Base-by-base conservation (phyloP, 768 basidiomycete species). In the Suillus alpinus region DNA sequence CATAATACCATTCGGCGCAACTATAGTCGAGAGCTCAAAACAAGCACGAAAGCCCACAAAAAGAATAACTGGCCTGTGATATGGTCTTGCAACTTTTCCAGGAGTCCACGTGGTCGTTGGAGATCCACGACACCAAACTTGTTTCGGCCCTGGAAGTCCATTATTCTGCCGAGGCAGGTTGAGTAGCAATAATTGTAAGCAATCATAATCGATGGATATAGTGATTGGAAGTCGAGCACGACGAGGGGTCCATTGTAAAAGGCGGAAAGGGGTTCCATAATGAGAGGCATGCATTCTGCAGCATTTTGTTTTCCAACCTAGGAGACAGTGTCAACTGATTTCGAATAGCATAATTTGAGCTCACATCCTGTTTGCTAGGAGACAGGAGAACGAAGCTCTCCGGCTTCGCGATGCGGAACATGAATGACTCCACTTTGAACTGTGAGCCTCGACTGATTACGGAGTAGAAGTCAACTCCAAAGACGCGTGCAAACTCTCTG, bases 191-290 rank as follows among this genome's bases (percentile, higher is more conserved):
- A 94, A 72, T 98, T 98, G 76, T 99, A 95, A 6, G 95, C 96
- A 66, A 98, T 96, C 96, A 98, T 98, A 62, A 98, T 80, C 0
- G 95, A 97, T 0, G 97, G 97, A 71, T 99, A 99, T 29, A 99
- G 81, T 2, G 91, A 94, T 67, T 97, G 94, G 71, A 98, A 99
- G 72, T 99, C 97, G 59, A 99, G 80, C 0, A 99, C 95, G 39
- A 98, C 77, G 13, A 99, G 80, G 4, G 97, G 97, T 65, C 91
- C 91, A 44, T 86, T 91, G 74, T 98, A 99, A 69, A 94, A 96
- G 2, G 91, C 92, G 0, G 95, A 96, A 43, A 86, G 77, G 0
- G 96, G 97, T 68, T 99, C 97, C 86, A 96, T 91, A 59, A 98
- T 92, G 20, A 98, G 81, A 4, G 95, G 95, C 81, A 92, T 91